Evolutionary conservation across 1,284 basidiomycete species (phyloP).

Genomic region (Exsudoporus floridanus): DNA sequence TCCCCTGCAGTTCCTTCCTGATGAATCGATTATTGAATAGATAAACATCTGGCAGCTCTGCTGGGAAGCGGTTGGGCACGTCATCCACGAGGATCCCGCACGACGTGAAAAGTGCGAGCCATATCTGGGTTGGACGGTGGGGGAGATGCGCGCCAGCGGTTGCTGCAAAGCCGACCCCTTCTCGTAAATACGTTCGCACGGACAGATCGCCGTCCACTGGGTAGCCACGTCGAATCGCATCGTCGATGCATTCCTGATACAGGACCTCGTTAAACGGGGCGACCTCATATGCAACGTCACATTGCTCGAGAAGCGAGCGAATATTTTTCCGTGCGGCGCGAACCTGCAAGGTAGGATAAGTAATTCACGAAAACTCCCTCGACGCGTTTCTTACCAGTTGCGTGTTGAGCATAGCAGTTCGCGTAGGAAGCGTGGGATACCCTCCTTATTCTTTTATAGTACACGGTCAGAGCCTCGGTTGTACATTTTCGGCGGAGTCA

Average conservation of each 20-base stretch:
- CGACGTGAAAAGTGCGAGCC: conserved; percentile 36
- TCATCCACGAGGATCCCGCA: conserved; percentile 36
- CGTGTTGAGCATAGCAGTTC: conserved; percentile 10
- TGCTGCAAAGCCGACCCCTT: conserved; percentile 20
- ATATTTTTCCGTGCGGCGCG: conserved; percentile 13
- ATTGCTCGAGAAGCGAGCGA: conserved; percentile 19
- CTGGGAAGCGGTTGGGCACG: conserved; percentile 3
- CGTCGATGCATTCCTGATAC: conserved; percentile 21
- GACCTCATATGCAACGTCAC: conserved; percentile 17
- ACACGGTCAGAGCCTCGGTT: too few relatives aligned
- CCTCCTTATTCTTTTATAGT: conserved; percentile 15
- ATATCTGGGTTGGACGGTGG: conserved; percentile 18
- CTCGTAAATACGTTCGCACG: conserved; percentile 14
- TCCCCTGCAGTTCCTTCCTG: conserved; percentile 20
- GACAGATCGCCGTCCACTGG: conserved; percentile 16
- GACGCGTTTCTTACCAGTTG: conserved; percentile 8
- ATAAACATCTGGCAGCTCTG: conserved; percentile 22
- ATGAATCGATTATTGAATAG: conserved; percentile 33
- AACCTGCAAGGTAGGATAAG: conserved; percentile 9
- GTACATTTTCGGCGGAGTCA: too few relatives aligned
- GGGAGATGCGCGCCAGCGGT: conserved; percentile 16
- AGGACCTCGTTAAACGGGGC: conserved; percentile 12
- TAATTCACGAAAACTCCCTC: neutral
- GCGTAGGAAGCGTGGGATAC: neutral
- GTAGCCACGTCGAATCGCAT: conserved; percentile 15